phyloP scores from a whole-genome alignment of 208 protist species.

The Hexamita inflata region DNA sequence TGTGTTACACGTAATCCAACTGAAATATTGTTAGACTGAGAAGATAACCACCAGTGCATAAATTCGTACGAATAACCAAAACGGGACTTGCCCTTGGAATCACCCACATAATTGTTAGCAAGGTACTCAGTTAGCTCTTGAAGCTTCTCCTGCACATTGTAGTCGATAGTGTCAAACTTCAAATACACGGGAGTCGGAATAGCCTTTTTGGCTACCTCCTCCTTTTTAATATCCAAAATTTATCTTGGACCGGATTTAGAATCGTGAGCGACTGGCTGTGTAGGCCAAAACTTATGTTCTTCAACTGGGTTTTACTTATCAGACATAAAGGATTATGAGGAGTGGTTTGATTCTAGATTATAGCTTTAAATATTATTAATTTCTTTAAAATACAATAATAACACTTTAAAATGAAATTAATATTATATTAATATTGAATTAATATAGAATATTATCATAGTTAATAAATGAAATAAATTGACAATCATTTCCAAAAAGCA shows the following conservation, averaged over 20 bases:
- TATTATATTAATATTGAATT: too few relatives aligned
- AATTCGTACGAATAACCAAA: constrained; percentile 20
- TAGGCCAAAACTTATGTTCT: constrained; percentile 4
- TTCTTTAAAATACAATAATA: too few relatives aligned
- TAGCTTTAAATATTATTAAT: too few relatives aligned
- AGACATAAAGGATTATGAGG: too few relatives aligned
- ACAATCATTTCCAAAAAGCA: too few relatives aligned
- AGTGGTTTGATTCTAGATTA: too few relatives aligned
- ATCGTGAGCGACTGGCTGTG: constrained; percentile 7
- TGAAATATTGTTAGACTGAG: background rate
- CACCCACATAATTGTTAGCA: background rate
- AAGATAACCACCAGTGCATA: constrained; percentile 1
- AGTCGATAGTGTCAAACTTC: background rate
- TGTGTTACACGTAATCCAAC: background rate
- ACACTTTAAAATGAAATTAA: too few relatives aligned
- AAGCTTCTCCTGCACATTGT: background rate
- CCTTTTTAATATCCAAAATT: background rate
- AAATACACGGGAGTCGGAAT: background rate
- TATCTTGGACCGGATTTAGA: background rate
- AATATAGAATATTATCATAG: too few relatives aligned
- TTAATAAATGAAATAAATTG: too few relatives aligned
- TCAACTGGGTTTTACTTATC: too few relatives aligned
- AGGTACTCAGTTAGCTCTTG: background rate
- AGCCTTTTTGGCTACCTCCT: background rate
- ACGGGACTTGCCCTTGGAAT: background rate